Evolutionary conservation across 2,329 filamentous ascomycete genomes (phyloP).

Genomic region (Dothideomycetes sp.): DNA sequence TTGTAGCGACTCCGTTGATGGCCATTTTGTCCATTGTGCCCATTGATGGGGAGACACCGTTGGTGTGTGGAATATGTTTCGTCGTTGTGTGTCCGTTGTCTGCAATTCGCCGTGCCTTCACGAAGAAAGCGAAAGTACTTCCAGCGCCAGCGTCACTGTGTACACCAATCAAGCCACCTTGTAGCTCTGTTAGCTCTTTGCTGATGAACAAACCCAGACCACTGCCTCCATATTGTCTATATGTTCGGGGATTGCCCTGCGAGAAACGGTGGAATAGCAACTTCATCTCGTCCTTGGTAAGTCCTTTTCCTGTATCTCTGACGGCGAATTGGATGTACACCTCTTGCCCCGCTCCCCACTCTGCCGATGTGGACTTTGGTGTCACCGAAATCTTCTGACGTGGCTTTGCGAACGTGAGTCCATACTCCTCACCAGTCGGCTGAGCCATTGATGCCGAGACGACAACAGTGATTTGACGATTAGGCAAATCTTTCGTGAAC

Average conservation of each 20-base stretch:
- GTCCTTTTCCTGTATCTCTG: slow-evolving; percentile 24
- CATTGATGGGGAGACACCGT: background rate
- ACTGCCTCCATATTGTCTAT: slow-evolving; percentile 57
- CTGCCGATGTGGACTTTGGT: slow-evolving; percentile 13
- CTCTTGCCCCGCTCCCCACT: slow-evolving; percentile 25
- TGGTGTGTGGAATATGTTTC: background rate
- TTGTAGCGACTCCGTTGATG: background rate
- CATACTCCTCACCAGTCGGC: slow-evolving; percentile 21
- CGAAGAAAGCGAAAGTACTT: slow-evolving; percentile 55
- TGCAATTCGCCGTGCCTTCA: slow-evolving; percentile 42
- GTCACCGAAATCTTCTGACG: slow-evolving; percentile 7
- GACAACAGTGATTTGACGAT: slow-evolving; percentile 26
- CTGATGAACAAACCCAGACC: slow-evolving; percentile 60
- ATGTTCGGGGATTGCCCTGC: slow-evolving; percentile 55
- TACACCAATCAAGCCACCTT: slow-evolving; percentile 57
- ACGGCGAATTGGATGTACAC: slow-evolving; percentile 26
- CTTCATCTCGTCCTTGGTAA: slow-evolving; percentile 21
- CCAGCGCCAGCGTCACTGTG: slow-evolving; percentile 46
- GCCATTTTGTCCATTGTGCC: background rate
- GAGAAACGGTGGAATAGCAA: slow-evolving; percentile 56
- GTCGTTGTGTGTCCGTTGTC: slow-evolving; percentile 1
- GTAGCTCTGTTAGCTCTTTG: slow-evolving; percentile 53
- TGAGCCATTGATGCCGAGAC: slow-evolving; percentile 23
- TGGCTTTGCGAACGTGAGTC: slow-evolving; percentile 22
- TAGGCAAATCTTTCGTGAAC: slow-evolving; percentile 25